Conservation (phyloP, 73 alveolate species). For the Breviolum minutum region DNA sequence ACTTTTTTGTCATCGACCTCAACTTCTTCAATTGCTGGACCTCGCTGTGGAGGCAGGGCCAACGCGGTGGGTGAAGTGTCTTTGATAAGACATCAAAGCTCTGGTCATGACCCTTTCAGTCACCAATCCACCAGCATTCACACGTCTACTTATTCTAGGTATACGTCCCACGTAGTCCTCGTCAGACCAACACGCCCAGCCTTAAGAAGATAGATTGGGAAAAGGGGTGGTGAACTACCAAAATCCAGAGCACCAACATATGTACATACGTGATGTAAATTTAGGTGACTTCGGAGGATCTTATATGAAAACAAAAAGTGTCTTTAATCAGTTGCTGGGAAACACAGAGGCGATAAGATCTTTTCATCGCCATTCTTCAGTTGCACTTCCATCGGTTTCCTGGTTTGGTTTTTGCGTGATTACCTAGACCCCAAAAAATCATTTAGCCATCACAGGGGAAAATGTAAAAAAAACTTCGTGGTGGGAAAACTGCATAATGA, state of each 20-base stretch:
- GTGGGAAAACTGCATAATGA: neutral
- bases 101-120: neutral
- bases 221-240: neutral
- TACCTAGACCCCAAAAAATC: neutral
- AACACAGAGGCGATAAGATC: neutral
- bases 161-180: neutral
- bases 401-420: neutral
- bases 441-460: neutral
- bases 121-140: neutral
- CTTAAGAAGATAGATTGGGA: neutral
- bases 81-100: neutral
- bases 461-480: neutral
- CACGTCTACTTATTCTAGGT: neutral
- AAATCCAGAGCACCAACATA: too few species aligned
- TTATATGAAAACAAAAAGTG: neutral
- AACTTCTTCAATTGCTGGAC: neutral
- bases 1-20: neutral
- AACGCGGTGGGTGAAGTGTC: constrained; percentile 1
- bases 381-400: neutral
- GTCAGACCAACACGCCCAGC: constrained; percentile 36
- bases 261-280: neutral
- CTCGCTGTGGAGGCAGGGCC: constrained; percentile 23
- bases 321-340: neutral
- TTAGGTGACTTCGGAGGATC: neutral
- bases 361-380: neutral